Base-by-base conservation (phyloP, 805 yeast species). In the Maudiozyma barnettii region DNA sequence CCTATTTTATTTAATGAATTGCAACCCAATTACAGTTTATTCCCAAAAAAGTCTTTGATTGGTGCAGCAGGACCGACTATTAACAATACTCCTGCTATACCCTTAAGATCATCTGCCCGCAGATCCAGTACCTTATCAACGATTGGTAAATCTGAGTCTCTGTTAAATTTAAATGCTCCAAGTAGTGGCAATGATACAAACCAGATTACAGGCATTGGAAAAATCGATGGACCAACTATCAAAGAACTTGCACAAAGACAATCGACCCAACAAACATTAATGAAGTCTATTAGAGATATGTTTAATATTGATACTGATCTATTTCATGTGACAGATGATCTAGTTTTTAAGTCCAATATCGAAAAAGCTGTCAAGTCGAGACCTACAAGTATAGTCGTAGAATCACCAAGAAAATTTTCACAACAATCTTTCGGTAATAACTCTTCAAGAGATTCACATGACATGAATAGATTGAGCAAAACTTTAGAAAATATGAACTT, bases 1-100 rank as follows among this genome's bases (percentile, higher is more conserved):
- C 84, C 91, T 1, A 69, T 82, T 12, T 53, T 84, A 44, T 84
- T 83, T 59, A 80, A 84, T 3, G 81, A 77, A 41, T 52, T 73
- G 14, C 59, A 76, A 14, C 78, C 82, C 13, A 66, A 68, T 22
- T 83, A 79, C 60, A 72, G 77, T 44, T 67, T 84, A 16, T 81
- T 81, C 54, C 75, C 79, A 44, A 71, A 73, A 56, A 54, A 66
- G 21, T 71, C 76, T 1, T 59, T 82, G 47, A 60, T 81, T 41
- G 79, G 81, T 31, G 79, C 84, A 14, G 69, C 78, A 40, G 78
- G 80, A 1, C 63, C 62, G 18, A 19, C 47, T 9, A n/a, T 16
- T 2, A 18, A 21, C 26, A 49, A 49, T 31, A 35, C 22, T 10
- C 50, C 52, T 6, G 21, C 23, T 1, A 21, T 21, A 19, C 59